Evolutionary conservation across 768 basidiomycete genomes (phyloP), one percentile per base, ranked within the genome.

Genomic region (Hydnomerulius pinastri): DNA sequence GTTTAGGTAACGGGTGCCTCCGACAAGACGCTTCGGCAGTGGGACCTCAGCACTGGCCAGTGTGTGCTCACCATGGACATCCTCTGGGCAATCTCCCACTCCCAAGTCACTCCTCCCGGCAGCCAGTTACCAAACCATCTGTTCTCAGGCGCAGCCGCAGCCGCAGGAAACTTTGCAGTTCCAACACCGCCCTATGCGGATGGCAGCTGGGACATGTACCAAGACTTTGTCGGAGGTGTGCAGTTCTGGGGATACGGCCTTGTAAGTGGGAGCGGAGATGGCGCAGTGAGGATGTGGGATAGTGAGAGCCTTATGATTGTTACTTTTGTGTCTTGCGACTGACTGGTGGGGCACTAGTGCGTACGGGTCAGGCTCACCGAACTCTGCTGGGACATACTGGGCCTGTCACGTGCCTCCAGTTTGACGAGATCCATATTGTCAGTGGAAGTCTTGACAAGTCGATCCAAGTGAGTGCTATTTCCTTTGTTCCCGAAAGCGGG

Each of bases 1-100:
- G n/a, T 45, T 51, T 49, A 95, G 94, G 92, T 98, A 11, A 98
- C 95, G 7, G 97, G 97, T 28, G 96, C 97, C 5, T 93, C 92
- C 4, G 97, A 99, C 73, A 98, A 98, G 71, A 99, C 97, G 0
- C 79, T 99, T 47, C 90, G 97, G 3, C 96, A 98, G 66, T 99
- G 97, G 97, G 97, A 98, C 65, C 81, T 98, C 46, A 83, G 81
- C 17, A 98, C 97, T 0, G 97, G 96, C 6, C 97, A 98, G 76
- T 99, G 97, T 70, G 87, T 98, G 39, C 87, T 97, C 77, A 96
- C 96, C 20, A 99, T 99, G 97, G 97, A 99, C 69, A 97, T 99
- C 56, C 83, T 99, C 21, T 99, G 97, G 97, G 97, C 96, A 2
- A 96, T 98, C 58, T 93, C 92, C 9, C 96, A 98, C 70, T 85